Percentiles rank a stretch among this genome's conserved stretches.
Conservation (phyloP, 2,329 filamentous ascomycete genomes). For the Hymenoscyphus scutula region DNA sequence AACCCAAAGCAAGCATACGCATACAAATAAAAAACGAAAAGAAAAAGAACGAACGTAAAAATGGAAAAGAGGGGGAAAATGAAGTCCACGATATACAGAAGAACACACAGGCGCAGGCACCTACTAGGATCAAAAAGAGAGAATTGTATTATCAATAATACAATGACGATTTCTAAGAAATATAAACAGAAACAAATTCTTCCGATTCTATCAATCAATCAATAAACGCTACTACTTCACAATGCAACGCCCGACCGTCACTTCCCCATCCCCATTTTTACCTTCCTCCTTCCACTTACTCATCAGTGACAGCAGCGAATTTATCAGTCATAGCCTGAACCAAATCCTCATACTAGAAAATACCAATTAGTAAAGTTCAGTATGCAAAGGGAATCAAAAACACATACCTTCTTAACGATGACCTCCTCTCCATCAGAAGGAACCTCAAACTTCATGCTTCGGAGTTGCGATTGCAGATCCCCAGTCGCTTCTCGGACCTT, state of each 20-base stretch:
- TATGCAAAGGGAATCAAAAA: slow-evolving; percentile 3
- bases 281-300: slow-evolving; percentile 53
- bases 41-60: no score
- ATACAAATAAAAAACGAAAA: no score
- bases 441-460: slow-evolving; percentile 96
- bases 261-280: background rate
- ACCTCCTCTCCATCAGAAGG: slow-evolving; percentile 79
- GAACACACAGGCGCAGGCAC: no score
- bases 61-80: no score
- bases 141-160: slow-evolving; percentile 3
- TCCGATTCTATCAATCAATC: slow-evolving; percentile 1
- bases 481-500: slow-evolving; percentile 89
- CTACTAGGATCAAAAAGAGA: slow-evolving; percentile 1
- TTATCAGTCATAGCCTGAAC: slow-evolving; percentile 93
- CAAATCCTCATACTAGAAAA: slow-evolving; percentile 78
- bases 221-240: no score
- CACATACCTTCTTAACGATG: slow-evolving; percentile 76
- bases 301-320: slow-evolving; percentile 93
- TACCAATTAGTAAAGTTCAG: slow-evolving; percentile 16
- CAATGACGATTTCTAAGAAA: slow-evolving; percentile 4
- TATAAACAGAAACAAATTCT: slow-evolving; percentile 9
- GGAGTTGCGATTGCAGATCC: slow-evolving; percentile 80
- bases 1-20: no score
- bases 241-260: slow-evolving; percentile 5
- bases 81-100: no score